Conservation (phyloP, 305 asterid genomes). For the Fraxinus sp. region DNA sequence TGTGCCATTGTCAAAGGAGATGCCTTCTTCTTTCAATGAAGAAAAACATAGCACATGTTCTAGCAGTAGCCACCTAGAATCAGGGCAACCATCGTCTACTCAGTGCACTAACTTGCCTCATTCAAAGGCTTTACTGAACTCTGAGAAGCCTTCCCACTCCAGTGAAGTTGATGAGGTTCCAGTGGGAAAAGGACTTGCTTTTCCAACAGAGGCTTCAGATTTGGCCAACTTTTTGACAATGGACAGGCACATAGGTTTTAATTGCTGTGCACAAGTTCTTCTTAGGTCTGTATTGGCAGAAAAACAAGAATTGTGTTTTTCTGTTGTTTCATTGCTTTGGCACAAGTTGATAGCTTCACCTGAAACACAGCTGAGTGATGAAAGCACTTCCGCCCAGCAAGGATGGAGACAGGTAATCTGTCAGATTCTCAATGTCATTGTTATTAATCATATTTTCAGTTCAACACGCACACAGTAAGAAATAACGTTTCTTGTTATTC, state of each 20-base stretch:
- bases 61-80: slow-evolving; percentile 50
- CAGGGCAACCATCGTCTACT: slow-evolving; percentile 50
- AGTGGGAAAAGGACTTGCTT: slow-evolving; percentile 55
- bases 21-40: slow-evolving; percentile 54
- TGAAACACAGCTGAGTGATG: slow-evolving; percentile 84
- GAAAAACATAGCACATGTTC: slow-evolving; percentile 46
- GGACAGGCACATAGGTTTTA: slow-evolving; percentile 91
- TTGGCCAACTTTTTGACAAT: slow-evolving; percentile 88
- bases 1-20: slow-evolving; percentile 49
- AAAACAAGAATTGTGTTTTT: slow-evolving; percentile 87
- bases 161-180: slow-evolving; percentile 37
- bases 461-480: neutral
- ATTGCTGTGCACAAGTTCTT: slow-evolving; percentile 76
- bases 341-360: slow-evolving; percentile 93
- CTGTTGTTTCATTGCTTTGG: slow-evolving; percentile 97
- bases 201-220: slow-evolving; percentile 86
- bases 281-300: slow-evolving; percentile 75
- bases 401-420: slow-evolving; percentile 97
- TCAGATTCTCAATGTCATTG: slow-evolving; percentile 5
- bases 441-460: slow-evolving; percentile 3
- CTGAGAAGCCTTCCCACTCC: slow-evolving; percentile 37
- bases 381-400: slow-evolving; percentile 97
- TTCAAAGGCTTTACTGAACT: slow-evolving; percentile 36
- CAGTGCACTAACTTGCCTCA: slow-evolving; percentile 41
- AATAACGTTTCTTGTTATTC: slow-evolving; percentile 9